Evolutionary conservation across 176 grass and related monocot genomes (phyloP).

Genomic region (Saccharum spontaneum): DNA sequence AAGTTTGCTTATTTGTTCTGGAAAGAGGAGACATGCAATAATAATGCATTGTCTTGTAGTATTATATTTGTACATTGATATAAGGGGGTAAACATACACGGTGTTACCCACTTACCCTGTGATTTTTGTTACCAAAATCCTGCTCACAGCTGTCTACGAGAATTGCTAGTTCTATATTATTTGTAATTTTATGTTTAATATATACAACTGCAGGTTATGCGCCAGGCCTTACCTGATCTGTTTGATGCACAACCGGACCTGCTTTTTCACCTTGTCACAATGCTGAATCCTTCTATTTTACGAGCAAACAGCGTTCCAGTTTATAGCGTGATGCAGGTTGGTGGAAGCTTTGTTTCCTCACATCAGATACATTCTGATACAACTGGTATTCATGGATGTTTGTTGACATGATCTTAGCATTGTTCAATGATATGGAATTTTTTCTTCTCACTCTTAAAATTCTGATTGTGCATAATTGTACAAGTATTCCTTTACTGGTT

Average conservation of each 20-base stretch:
- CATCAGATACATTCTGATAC: background rate
- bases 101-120: background rate
- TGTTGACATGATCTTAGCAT: constrained; percentile 14
- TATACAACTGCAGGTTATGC: constrained; percentile 67
- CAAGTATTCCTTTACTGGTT: background rate
- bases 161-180: constrained; percentile 23
- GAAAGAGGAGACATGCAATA: background rate
- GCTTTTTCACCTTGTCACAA: constrained; percentile 95
- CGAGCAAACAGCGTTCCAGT: constrained; percentile 75
- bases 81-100: background rate
- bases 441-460: background rate
- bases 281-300: constrained; percentile 90
- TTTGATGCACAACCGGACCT: constrained; percentile 93
- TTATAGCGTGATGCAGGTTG: constrained; percentile 90
- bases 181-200: background rate
- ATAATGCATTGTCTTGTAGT: background rate
- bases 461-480: constrained; percentile 3
- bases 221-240: constrained; percentile 78
- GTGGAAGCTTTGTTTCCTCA: constrained; percentile 22
- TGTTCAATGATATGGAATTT: background rate
- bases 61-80: background rate
- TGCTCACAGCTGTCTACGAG: background rate
- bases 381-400: background rate
- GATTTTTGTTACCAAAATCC: constrained; percentile 10
- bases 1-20: background rate